These are phyloP conservation scores for Penicillium egyptiacum DNA, from an alignment of 495 filamentous ascomycete species.

Conservation along the genomic window DNA sequence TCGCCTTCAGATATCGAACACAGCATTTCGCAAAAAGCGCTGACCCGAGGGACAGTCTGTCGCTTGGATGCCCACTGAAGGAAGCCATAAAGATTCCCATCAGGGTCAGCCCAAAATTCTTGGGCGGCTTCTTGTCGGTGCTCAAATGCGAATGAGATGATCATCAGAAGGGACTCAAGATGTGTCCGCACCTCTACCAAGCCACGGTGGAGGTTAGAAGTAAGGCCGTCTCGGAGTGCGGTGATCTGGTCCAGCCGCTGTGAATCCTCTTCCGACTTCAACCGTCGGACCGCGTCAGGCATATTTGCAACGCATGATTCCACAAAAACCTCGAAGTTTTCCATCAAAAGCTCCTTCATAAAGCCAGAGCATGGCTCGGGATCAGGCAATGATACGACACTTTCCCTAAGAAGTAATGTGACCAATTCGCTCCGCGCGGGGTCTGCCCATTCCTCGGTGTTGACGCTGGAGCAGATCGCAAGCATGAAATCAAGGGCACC, in stretches of 20 bases:
- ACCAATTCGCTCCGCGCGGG: constrained; percentile 72
- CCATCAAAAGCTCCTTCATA: constrained; percentile 70
- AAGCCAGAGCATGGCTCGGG: constrained; percentile 57
- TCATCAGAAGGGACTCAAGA: constrained; percentile 86
- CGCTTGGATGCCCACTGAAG: constrained; percentile 91
- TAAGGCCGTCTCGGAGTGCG: constrained; percentile 48
- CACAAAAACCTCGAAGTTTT: constrained; percentile 79
- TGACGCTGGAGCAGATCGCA: constrained; percentile 75
- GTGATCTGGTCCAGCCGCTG: constrained; percentile 69
- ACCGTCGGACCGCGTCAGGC: constrained; percentile 82
- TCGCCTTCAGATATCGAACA: constrained; percentile 78
- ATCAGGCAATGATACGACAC: constrained; percentile 63
- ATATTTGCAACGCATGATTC: constrained; percentile 92
- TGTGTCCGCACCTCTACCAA: constrained; percentile 63
- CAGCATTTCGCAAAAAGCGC: constrained; percentile 94
- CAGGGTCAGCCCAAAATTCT: constrained; percentile 84
- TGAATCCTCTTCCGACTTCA: constrained; percentile 87
- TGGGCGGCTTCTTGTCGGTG: constrained; percentile 76
- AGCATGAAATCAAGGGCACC: constrained; percentile 91
- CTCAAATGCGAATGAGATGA: constrained; percentile 90
- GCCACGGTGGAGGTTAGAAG: constrained; percentile 45
- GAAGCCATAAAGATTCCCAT: constrained; percentile 89
- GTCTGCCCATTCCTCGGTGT: constrained; percentile 75
- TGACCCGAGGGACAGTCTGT: constrained; percentile 88
- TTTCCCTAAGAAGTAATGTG: constrained; percentile 73